These are phyloP conservation scores for Saccharata proteae DNA, from an alignment of 2,329 filamentous ascomycete species.

Conservation along the genomic window DNA sequence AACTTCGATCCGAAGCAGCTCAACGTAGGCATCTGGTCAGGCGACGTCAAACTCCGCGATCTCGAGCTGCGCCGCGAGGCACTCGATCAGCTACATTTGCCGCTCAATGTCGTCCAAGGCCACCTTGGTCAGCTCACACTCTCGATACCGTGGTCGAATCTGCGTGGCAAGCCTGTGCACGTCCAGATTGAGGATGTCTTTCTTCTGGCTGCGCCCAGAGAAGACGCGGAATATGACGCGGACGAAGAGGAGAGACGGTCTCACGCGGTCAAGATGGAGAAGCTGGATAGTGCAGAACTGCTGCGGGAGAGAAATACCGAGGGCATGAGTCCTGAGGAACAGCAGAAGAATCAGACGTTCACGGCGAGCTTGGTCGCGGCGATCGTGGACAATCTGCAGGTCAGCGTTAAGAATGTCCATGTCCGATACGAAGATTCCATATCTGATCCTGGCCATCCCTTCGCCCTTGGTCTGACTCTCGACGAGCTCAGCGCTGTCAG, in stretches of 20 bases:
- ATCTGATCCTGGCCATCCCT: conserved; percentile 87
- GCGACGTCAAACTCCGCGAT: conserved; percentile 89
- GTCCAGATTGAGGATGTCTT: conserved; percentile 96
- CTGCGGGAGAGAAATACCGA: conserved; percentile 87
- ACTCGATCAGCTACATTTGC: conserved; percentile 90
- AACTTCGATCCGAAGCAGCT: conserved; percentile 97
- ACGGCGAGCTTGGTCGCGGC: conserved; percentile 90
- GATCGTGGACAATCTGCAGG: conserved; percentile 96
- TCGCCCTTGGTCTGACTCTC: conserved; percentile 81
- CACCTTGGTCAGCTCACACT: conserved; percentile 87
- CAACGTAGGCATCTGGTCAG: conserved; percentile 98
- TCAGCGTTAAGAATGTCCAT: conserved; percentile 97
- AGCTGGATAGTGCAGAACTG: conserved; percentile 90
- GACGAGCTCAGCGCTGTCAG: conserved; percentile 96
- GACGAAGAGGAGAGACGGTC: conserved; percentile 80
- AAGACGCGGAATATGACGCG: conserved; percentile 85
- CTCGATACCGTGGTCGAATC: conserved; percentile 93
- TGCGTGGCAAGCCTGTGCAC: conserved; percentile 86
- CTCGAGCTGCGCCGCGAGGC: conserved; percentile 89
- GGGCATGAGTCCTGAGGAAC: conserved; percentile 86
- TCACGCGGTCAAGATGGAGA: conserved; percentile 96
- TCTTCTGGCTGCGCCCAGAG: conserved; percentile 84
- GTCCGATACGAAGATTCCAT: conserved; percentile 97
- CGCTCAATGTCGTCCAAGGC: conserved; percentile 91
- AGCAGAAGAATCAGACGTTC: conserved; percentile 96